Evolutionary conservation across 352 stramenopile species (phyloP), one percentile per base, ranked within the genome.

Genomic region (Pythium aquatile): DNA sequence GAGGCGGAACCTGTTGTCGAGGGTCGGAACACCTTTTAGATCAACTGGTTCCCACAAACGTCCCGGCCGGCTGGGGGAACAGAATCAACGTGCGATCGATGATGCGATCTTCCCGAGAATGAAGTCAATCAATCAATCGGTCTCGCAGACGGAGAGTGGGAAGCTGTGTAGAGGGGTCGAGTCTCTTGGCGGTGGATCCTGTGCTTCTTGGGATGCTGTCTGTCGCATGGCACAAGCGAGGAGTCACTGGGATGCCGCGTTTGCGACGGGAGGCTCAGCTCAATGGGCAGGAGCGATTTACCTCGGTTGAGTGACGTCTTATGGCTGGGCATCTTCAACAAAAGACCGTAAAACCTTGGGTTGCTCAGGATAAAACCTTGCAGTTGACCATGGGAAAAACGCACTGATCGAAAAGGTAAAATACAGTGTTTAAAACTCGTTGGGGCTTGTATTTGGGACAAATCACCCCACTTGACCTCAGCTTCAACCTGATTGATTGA

Each of bases 321-420:
- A 48, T 14, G 35, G n/a, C 20, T 56, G 30, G 29, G 58, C 46
- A 61, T 61, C 61, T 67, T 67, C 61, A 67, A 67, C 44, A 67
- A 66, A 39, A 11, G 0, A 13, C 3, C 1, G 30, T 56, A 67
- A 61, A 67, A 67, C 61, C 61, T 67, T 51, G 44, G 44, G 44
- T 51, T 17, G 11, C n/a, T 7, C 14, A 13, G 44, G 9, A 24
- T 48, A 30, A 51, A 51, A 51, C 44, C 44, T 24, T 29, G 35
- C 35, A 51, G 44, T 51, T 28, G 7, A 29, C n/a, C 32, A 35
- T 35, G 32, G 5, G 5, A 35, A 35, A 49, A 29, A 42, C 35
- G 4, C 8, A 42, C 3, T 42, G 35, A 42, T 35, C 35, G 0
- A 9, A 42, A 42, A 42, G 5, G 6, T 16, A 42, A 42, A 11